These are phyloP conservation scores for Astrephomene gubernaculifera DNA, from an alignment of 139 green algal genomes.

Conservation along the genomic window DNA sequence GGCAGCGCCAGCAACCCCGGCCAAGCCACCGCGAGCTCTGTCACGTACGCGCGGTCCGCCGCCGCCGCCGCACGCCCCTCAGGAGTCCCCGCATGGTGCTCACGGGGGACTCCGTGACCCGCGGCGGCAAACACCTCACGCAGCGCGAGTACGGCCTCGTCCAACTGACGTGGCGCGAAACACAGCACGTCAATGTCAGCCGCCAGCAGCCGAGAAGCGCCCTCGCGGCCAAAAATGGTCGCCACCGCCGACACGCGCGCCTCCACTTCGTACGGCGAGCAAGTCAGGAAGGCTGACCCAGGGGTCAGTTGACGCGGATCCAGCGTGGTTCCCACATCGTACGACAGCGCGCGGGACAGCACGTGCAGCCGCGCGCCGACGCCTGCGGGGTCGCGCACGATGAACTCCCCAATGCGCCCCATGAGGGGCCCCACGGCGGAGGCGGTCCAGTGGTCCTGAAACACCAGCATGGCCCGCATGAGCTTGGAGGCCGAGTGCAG, in stretches of 20 bases:
- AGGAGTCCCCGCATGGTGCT: conserved; percentile 7
- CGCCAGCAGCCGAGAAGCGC: conserved; percentile 2
- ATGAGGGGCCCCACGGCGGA: conserved; percentile 27
- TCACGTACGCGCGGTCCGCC: conserved; percentile 27
- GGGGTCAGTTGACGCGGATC: background rate
- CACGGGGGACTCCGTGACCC: background rate
- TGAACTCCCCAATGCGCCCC: background rate
- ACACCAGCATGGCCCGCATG: conserved; percentile 14
- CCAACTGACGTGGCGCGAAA: background rate
- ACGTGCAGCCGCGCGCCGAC: conserved; percentile 2
- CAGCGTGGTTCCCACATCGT: background rate
- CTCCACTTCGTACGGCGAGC: conserved; percentile 4
- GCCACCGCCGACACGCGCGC: conserved; percentile 2
- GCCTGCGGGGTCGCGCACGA: conserved; percentile 8
- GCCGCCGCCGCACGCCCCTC: conserved; percentile 21
- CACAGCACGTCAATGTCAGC: conserved; percentile 9
- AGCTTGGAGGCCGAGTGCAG: conserved; percentile 21
- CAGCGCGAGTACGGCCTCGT: conserved; percentile 4
- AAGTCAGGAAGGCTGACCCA: background rate
- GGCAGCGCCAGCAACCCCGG: conserved; percentile 22
- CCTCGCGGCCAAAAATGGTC: conserved; percentile 22
- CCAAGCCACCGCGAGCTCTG: conserved; percentile 30
- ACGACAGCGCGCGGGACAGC: background rate
- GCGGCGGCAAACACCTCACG: background rate
- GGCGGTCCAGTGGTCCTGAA: conserved; percentile 22